Evolutionary conservation across 1,139 yeast species (phyloP).

Genomic region (Geotrichum armillariae): DNA sequence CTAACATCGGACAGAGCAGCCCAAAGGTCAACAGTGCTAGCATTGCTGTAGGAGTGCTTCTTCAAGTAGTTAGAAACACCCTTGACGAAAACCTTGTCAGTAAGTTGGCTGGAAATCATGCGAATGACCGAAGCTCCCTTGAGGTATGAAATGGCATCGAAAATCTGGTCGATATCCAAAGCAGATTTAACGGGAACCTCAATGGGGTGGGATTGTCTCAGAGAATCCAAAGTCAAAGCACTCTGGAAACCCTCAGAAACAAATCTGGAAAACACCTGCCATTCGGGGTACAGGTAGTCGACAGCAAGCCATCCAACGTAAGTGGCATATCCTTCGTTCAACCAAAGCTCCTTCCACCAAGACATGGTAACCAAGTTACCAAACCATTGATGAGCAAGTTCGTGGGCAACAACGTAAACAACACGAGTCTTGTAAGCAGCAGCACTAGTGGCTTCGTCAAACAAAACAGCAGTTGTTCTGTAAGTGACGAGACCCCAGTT

Average conservation of each 20-base stretch:
- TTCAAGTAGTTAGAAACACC: constrained; percentile 72
- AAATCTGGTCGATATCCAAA: constrained; percentile 73
- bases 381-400: constrained; percentile 84
- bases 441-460: constrained; percentile 55
- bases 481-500: constrained; percentile 78
- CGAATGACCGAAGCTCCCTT: constrained; percentile 76
- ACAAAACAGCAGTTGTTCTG: constrained; percentile 66
- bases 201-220: constrained; percentile 75
- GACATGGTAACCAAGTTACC: constrained; percentile 83
- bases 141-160: constrained; percentile 73
- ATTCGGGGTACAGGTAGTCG: constrained; percentile 64
- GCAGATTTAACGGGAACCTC: constrained; percentile 75
- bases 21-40: constrained; percentile 63
- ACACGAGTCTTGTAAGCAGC: constrained; percentile 63
- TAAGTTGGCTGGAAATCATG: constrained; percentile 70
- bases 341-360: constrained; percentile 86
- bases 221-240: constrained; percentile 65
- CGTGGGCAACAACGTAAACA: constrained; percentile 79
- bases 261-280: constrained; percentile 67
- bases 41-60: constrained; percentile 55
- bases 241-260: constrained; percentile 63
- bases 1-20: constrained; percentile 54
- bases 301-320: constrained; percentile 75
- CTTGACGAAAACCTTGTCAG: constrained; percentile 61
- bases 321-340: constrained; percentile 82